phyloP scores from a whole-genome alignment of 2,329 filamentous ascomycete species.

The Pseudocercospora ulei region DNA sequence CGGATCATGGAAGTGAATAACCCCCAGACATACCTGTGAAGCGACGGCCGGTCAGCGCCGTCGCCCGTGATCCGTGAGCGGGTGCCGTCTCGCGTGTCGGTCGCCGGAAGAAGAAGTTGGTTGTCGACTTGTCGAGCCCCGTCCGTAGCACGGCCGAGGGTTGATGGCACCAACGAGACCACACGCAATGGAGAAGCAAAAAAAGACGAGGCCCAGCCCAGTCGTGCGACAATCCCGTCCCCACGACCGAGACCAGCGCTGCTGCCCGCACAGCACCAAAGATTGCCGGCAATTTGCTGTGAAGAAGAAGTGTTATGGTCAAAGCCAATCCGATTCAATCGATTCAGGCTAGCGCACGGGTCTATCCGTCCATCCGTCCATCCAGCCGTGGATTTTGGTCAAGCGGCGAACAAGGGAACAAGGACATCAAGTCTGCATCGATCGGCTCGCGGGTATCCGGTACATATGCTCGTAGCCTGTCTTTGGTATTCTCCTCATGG shows the following conservation, averaged over 20 bases:
- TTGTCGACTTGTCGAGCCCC: slow-evolving; percentile 9
- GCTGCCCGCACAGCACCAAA: background rate
- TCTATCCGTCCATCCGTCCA: too few species aligned
- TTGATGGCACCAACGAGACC: slow-evolving; percentile 1
- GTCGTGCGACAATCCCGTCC: background rate
- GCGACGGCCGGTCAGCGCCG: background rate
- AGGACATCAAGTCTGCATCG: too few species aligned
- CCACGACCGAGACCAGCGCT: slow-evolving; percentile 3
- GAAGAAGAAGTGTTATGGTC: too few species aligned
- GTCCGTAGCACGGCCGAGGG: slow-evolving; percentile 5
- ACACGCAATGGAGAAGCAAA: slow-evolving; percentile 3
- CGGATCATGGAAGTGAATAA: background rate
- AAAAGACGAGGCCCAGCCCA: slow-evolving; percentile 2
- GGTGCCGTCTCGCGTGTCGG: background rate
- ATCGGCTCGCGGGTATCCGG: too few species aligned
- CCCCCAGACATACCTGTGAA: background rate
- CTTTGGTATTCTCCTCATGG: slow-evolving; percentile 10
- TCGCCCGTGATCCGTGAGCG: slow-evolving; percentile 1
- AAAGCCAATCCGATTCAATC: too few species aligned
- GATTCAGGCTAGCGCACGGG: too few species aligned
- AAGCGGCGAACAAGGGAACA: too few species aligned
- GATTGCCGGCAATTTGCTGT: background rate
- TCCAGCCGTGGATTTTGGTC: too few species aligned
- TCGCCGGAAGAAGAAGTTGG: slow-evolving; percentile 8
- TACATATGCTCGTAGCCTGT: slow-evolving; percentile 3